Base-by-base conservation (phyloP, 306 rosid species). In the Dryas drummondii region DNA sequence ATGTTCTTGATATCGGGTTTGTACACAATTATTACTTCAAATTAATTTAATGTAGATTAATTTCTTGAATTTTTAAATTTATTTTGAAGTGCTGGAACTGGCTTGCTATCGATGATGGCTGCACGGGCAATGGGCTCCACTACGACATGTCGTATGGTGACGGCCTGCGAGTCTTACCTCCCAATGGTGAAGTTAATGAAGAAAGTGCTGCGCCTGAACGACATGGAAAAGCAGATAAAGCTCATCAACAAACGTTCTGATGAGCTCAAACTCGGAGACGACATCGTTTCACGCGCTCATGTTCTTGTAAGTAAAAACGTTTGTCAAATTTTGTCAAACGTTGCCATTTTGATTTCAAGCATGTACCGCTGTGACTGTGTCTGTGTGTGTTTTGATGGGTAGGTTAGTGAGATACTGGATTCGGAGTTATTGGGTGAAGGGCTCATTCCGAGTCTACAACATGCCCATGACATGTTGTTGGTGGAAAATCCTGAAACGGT, bases 341-440 rank as follows among this genome's bases (percentile, higher is more conserved):
- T 26, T 79, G 77, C 27, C 40, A 74, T 77, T 74, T 47, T 50
- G 59, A 6, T 47, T 71, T 72, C 26, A 5, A 17, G 50, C 11
- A 37, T 45, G 37, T 7, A 46, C 45, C 42, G 10, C 12, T 61
- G 70, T 68, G 65, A 42, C n/a, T 54, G 13, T 54, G 13, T 48
- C 37, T 32, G 37, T 32, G 26, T 63, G 32, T 15, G 26, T 42
- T 71, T 17, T 17, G 0, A 41, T 55, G 52, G 44, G 76, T 83
- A 94, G 97, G 96, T 94, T n/a, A 94, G 97, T 52, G 98, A 94
- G 88, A 94, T 94, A 84, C 82, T 94, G 60, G 96, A 94, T 81
- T 90, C 98, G 1, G 98, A 94, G 67, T 82, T 94, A 65, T 72
- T 94, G 68, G 98, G 98, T 17, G 98, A 94, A 85, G 98, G 98